Base-by-base conservation (phyloP, 2,329 filamentous ascomycete species). In the Penicillium sp. region DNA sequence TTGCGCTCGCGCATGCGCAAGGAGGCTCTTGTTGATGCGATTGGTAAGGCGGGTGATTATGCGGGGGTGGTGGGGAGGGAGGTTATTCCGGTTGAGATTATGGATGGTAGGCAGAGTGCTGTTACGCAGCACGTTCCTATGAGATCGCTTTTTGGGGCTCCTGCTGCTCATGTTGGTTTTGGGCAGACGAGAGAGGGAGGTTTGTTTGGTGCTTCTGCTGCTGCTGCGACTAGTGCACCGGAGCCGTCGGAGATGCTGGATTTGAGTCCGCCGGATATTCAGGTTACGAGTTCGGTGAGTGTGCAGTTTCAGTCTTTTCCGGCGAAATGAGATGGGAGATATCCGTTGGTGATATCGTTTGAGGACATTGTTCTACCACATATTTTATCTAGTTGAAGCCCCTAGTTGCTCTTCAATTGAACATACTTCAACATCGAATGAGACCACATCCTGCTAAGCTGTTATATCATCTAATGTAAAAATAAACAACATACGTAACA, bases 21-120 rank as follows among this genome's bases (percentile, higher is more conserved):
- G 45, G 35, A 61, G 60, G 71, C 72, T 9, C 55, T 75, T 24
- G 60, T 56, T 2, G 64, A 73, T 35, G 72, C 72, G 4, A 63
- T 75, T 12, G 13, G 59, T 9, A 69, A 72, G 42, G 72, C 72
- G 0, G 53, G 66, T 9, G 67, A 68, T 24, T 71, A 69, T 50
- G 68, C 69, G 0, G 55, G 64, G 1, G 66, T 67, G 15, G 60
- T 74, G 19, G 66, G 61, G 7, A 53, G 68, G 15, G 44, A 66
- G 15, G 68, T 70, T 1, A 53, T 47, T 19, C 49, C 61, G 8
- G 64, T 68, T 17, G 57, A 70, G 30, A 61, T 72, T 35, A 59
- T 44, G 24, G 60, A 58, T 49, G 26, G n/a, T n/a, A 54, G 49
- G 8, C 35, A 33, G 10, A 42, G 9, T 28, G 22, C 51, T 12